Evolutionary conservation across 805 yeast species (phyloP).

Genomic region (Pichia occidentalis): DNA sequence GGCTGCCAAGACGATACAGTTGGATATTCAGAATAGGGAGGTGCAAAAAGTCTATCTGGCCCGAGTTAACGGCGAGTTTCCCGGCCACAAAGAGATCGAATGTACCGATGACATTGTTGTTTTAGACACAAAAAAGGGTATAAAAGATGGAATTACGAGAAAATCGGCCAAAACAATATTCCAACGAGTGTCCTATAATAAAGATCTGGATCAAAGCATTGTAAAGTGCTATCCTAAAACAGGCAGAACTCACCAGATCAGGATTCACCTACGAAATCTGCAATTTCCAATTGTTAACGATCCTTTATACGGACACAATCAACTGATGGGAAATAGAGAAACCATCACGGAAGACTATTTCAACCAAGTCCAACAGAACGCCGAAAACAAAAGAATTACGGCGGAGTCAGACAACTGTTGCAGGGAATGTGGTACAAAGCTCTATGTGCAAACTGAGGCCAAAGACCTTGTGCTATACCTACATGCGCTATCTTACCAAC

Average conservation of each 20-base stretch:
- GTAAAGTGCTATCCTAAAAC: constrained; percentile 45
- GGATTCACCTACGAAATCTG: constrained; percentile 46
- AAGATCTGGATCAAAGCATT: constrained; percentile 32
- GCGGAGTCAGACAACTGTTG: constrained; percentile 23
- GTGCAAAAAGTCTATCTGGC: constrained; percentile 42
- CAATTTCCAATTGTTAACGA: constrained; percentile 34
- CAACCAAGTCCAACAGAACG: constrained; percentile 5
- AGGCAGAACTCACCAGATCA: constrained; percentile 52
- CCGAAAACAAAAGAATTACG: constrained; percentile 6
- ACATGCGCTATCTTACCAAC: constrained; percentile 40
- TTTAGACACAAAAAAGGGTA: constrained; percentile 27
- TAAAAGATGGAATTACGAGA: constrained; percentile 20
- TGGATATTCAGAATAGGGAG: constrained; percentile 26
- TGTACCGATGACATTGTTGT: constrained; percentile 35
- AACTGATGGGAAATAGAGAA: constrained; percentile 3
- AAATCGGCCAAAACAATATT: constrained; percentile 20
- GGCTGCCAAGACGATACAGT: constrained; percentile 30
- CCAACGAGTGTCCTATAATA: constrained; percentile 27
- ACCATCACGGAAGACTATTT: constrained; percentile 2
- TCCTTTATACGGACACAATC: constrained; percentile 25
- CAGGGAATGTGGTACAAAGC: constrained; percentile 28
- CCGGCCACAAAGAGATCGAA: constrained; percentile 19
- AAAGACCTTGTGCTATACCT: constrained; percentile 36
- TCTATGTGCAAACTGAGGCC: constrained; percentile 29
- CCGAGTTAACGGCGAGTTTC: constrained; percentile 37